phyloP scores from a whole-genome alignment of 2,329 filamentous ascomycete species.

The Fusarium sp. region DNA sequence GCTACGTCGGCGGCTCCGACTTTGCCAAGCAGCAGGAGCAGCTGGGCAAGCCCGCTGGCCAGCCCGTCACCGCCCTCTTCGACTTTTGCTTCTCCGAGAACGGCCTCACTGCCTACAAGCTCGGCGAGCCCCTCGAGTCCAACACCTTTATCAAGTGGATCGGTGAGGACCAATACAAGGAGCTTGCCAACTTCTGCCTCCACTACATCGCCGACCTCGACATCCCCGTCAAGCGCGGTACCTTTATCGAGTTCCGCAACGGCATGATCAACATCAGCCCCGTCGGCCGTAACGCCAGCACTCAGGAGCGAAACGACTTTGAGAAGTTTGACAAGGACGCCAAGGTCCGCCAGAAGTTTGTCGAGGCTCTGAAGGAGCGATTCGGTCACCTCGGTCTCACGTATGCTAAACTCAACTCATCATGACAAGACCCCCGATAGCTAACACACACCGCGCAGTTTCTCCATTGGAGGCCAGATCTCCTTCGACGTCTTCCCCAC shows the following conservation, averaged over 20 bases:
- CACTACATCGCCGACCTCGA: conserved; percentile 88
- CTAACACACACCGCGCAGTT: conserved; percentile 61
- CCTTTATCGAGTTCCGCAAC: conserved; percentile 89
- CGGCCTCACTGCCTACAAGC: conserved; percentile 89
- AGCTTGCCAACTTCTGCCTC: conserved; percentile 79
- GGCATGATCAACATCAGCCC: conserved; percentile 91
- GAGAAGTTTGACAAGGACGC: conserved; percentile 83
- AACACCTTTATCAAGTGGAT: conserved; percentile 93
- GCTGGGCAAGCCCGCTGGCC: conserved; percentile 73
- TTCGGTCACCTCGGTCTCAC: conserved; percentile 89
- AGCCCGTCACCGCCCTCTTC: conserved; percentile 85
- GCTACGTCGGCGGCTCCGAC: conserved; percentile 93
- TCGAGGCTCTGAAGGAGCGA: conserved; percentile 79
- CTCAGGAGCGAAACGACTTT: conserved; percentile 84
- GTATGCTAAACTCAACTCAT: conserved; percentile 61
- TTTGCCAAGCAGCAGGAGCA: conserved; percentile 96
- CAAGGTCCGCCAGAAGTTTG: conserved; percentile 81
- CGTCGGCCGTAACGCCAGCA: conserved; percentile 86
- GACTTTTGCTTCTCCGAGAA: conserved; percentile 99
- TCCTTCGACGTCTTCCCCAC: conserved; percentile 97
- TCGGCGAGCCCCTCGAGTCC: conserved; percentile 79
- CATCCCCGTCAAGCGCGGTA: conserved; percentile 84
- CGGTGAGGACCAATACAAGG: conserved; percentile 85
- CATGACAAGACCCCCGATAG: neutral
- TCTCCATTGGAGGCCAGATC: conserved; percentile 96